Evolutionary conservation across 345 rosid genomes (phyloP), one percentile per base, ranked within the genome.

Genomic region (Gossypium thurberi): DNA sequence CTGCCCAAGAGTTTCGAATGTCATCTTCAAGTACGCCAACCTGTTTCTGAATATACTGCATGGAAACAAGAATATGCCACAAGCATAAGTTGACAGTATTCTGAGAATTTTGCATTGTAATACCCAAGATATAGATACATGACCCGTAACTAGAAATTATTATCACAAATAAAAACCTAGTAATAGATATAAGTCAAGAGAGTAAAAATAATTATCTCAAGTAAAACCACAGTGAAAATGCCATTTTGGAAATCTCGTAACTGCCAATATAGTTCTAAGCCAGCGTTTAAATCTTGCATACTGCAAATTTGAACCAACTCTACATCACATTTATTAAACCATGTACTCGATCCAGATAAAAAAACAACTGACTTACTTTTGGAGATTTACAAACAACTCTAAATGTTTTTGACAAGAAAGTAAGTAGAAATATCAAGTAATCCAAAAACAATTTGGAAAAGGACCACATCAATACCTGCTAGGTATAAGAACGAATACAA

Each of bases 1-100:
- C 74, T 47, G 83, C 85, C 95, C 97, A 92, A 62, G 87, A 86
- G 77, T 89, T 90, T 80, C 90, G 85, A 68, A 94, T 89, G 71
- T 89, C 89, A 69, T 84, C 89, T 84, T 92, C 98, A 69, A 88
- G 85, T 65, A 79, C 74, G 78, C 83, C 75, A 69, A 86, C 75
- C 78, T 94, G 93, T 74, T 87, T 92, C 87, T 88, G 90, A 62
- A 90, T 87, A 76, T 85, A 94, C 98, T 94, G 92, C 79, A 85
- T 46, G 10, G 73, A 46, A 13, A 70, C 74, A 23, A 56, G 65
- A 44, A 68, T 42, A 58, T 11, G 12, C 69, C 43, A 26, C 52
- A 78, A 15, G 53, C 51, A 66, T 8, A 72, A 33, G 60, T 37
- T 65, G 37, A 21, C 42, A 46, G 14, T 13, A 12, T 47, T 14